Percentiles rank a stretch among this genome's conserved stretches.
Evolutionary conservation across 2,329 filamentous ascomycete species (phyloP).

Genomic region (Seiridium unicorne): DNA sequence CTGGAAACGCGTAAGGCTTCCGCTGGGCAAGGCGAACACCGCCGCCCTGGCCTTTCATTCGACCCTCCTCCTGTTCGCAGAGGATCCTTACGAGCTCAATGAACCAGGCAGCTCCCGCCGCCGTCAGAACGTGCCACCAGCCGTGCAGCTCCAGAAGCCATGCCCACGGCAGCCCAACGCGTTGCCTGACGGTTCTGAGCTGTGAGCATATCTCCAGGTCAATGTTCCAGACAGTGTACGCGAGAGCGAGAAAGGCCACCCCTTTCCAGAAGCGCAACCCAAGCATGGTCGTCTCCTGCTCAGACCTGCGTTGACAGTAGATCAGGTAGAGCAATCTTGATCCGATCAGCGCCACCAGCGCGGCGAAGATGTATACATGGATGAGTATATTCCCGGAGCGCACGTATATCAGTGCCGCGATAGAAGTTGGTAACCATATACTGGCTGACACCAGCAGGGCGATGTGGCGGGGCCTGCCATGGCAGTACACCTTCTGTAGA

Average conservation of each 20-base stretch:
- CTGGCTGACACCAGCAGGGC: conserved; percentile 28
- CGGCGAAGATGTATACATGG: conserved; percentile 37
- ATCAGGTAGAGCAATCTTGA: conserved; percentile 34
- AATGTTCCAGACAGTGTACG: conserved; percentile 56
- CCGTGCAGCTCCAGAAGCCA: conserved; percentile 59
- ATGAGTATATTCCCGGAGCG: conserved; percentile 40
- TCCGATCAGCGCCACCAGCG: conserved; percentile 29
- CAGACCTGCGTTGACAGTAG: conserved; percentile 23
- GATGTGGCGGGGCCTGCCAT: conserved; percentile 36
- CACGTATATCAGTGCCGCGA: conserved; percentile 41
- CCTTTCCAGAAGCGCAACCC: conserved; percentile 27
- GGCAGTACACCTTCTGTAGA: conserved; percentile 47
- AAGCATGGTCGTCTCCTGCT: conserved; percentile 25
- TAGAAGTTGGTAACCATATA: conserved; percentile 37
- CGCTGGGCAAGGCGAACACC: not conserved
- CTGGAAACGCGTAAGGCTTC: not conserved
- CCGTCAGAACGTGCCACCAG: conserved; percentile 64
- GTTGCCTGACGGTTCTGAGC: conserved; percentile 41
- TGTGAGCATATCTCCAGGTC: conserved; percentile 51
- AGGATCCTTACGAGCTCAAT: conserved; percentile 30
- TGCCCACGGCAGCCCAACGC: conserved; percentile 52
- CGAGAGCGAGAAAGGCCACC: conserved; percentile 34
- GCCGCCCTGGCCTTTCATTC: not conserved
- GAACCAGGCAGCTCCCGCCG: conserved; percentile 46
- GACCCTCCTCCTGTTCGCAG: not conserved